These are phyloP conservation scores for Neonectria faginata DNA, from an alignment of 2,329 filamentous ascomycete genomes.

Conservation along the genomic window DNA sequence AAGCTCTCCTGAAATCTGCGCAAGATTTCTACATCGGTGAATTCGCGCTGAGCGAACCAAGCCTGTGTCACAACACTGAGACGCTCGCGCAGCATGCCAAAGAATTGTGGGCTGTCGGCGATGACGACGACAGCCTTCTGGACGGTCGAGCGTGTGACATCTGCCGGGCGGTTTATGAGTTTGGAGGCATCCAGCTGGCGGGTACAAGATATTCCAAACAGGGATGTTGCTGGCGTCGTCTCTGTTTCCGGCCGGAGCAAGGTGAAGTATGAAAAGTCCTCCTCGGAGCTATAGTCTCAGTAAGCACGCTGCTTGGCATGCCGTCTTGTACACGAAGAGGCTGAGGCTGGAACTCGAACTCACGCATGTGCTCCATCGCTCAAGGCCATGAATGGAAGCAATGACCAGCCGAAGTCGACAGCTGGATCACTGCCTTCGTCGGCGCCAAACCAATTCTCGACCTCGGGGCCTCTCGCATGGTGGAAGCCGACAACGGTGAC, in stretches of 20 bases:
- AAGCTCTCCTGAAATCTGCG: conserved; percentile 92
- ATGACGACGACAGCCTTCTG: conserved; percentile 98
- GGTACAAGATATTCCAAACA: conserved; percentile 97
- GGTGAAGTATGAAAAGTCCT: conserved; percentile 99
- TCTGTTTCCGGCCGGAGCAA: conserved; percentile 74
- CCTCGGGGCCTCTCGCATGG: conserved; percentile 88
- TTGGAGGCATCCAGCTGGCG: conserved; percentile 86
- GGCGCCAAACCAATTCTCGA: conserved; percentile 89
- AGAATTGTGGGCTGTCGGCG: conserved; percentile 88
- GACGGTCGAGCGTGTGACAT: conserved; percentile 96
- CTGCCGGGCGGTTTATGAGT: conserved; percentile 81
- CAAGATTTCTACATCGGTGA: conserved; percentile 90
- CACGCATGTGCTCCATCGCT: conserved; percentile 96
- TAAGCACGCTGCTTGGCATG: conserved; percentile 2
- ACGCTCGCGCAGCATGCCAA: conserved; percentile 90
- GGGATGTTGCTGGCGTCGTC: conserved; percentile 74
- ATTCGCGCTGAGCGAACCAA: conserved; percentile 96
- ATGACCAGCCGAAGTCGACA: conserved; percentile 85
- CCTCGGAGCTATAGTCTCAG: conserved; percentile 74
- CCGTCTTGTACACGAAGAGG: background rate
- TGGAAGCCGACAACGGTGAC: conserved; percentile 87
- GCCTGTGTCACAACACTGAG: conserved; percentile 91
- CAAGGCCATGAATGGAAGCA: conserved; percentile 96
- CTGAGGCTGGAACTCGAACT: conserved; percentile 49
- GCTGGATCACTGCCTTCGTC: conserved; percentile 82